phyloP scores from a whole-genome alignment of 2,329 filamentous ascomycete species.

The Setomelanomma holmii region DNA sequence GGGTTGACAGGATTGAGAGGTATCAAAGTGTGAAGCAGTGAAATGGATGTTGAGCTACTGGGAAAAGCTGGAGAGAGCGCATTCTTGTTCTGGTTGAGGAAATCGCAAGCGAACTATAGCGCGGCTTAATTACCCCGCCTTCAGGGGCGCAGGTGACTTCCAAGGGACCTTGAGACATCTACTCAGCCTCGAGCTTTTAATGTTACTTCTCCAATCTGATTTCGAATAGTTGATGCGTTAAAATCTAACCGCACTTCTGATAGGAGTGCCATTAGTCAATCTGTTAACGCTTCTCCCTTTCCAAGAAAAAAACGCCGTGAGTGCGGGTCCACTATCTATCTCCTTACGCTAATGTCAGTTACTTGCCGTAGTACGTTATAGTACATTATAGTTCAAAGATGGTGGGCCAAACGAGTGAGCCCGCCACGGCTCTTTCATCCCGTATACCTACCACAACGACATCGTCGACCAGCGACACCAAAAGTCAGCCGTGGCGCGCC shows the following conservation, averaged over 20 bases:
- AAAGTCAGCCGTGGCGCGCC: conserved; percentile 14
- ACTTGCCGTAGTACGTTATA: background rate
- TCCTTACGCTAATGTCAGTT: background rate
- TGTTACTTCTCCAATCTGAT: too few relatives aligned
- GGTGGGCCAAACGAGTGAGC: background rate
- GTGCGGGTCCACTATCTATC: too few relatives aligned
- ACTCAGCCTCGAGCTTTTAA: background rate
- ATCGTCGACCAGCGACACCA: conserved; percentile 1
- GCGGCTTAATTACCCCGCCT: background rate
- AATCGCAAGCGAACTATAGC: background rate
- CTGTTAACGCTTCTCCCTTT: too few relatives aligned
- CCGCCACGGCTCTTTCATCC: background rate
- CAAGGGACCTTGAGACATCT: background rate
- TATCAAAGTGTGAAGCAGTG: background rate
- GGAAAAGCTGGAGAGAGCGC: background rate
- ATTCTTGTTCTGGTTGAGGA: background rate
- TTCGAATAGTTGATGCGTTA: too few relatives aligned
- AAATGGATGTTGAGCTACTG: too few relatives aligned
- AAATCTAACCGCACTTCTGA: too few relatives aligned
- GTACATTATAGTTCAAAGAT: background rate
- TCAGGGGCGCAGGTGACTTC: background rate
- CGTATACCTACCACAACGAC: background rate
- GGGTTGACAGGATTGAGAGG: background rate
- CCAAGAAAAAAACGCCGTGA: too few relatives aligned
- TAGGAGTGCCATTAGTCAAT: too few relatives aligned